These are phyloP conservation scores for Agastache rugosa DNA, from an alignment of 257 asterid genomes.

Conservation along the genomic window DNA sequence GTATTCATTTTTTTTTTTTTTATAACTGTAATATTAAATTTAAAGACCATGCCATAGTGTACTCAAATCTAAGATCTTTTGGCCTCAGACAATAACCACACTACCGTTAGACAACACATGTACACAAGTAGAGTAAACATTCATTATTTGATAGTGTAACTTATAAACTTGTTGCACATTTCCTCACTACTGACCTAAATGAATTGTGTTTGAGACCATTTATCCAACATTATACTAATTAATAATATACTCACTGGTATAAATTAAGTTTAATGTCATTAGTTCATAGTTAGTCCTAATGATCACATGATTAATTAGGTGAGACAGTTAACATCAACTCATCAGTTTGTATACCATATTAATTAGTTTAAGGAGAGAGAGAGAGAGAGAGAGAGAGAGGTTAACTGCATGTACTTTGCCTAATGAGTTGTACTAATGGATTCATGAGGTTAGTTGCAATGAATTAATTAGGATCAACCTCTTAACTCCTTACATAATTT, in stretches of 20 bases:
- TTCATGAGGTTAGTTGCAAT: slow-evolving; percentile 43
- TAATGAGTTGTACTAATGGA: slow-evolving; percentile 29
- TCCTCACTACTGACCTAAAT: neutral
- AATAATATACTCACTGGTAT: neutral
- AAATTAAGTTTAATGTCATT: slow-evolving; percentile 26
- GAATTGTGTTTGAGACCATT: neutral
- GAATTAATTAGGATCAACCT: slow-evolving; percentile 36
- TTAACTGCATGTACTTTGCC: slow-evolving; percentile 47
- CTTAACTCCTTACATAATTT: slow-evolving; percentile 32
- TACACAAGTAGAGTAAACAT: too few species aligned
- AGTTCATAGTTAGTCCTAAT: slow-evolving; percentile 40
- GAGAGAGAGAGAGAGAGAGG: slow-evolving; percentile 36
- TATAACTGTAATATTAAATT: too few species aligned
- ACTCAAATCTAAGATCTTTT: too few species aligned
- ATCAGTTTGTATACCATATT: neutral
- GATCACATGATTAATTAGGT: slow-evolving; percentile 50
- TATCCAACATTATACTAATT: neutral
- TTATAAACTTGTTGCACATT: neutral
- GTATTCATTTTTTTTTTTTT: too few species aligned
- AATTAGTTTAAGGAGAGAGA: slow-evolving; percentile 22
- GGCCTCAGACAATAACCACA: too few species aligned
- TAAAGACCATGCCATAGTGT: too few species aligned
- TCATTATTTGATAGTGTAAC: too few species aligned
- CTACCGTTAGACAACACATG: too few species aligned
- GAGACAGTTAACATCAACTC: slow-evolving; percentile 44